phyloP scores from a whole-genome alignment of 192 early-diverging fungal genomes.

The Podochytrium sp. region DNA sequence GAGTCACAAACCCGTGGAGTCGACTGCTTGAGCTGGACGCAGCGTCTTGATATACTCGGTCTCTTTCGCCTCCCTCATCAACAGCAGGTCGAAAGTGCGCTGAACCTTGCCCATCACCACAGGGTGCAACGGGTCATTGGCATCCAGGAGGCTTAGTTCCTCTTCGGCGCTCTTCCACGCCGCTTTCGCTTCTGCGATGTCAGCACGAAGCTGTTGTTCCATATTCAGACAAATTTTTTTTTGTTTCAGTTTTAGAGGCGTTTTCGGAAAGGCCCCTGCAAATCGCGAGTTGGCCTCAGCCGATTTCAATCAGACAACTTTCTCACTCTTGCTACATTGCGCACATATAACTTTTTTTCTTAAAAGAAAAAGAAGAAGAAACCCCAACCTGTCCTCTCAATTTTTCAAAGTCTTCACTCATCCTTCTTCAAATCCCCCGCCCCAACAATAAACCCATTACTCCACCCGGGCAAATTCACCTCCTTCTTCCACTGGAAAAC shows the following conservation, averaged over 20 bases:
- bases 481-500: slow-evolving; percentile 54
- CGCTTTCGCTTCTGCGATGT: slow-evolving; percentile 3
- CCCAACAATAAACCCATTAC: slow-evolving; percentile 55
- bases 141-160: not conserved
- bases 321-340: too few species aligned
- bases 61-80: not conserved
- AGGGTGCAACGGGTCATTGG: not conserved
- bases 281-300: too few species aligned
- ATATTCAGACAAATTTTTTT: too few species aligned
- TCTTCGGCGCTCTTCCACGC: not conserved
- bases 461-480: slow-evolving; percentile 58
- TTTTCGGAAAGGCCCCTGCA: too few species aligned
- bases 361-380: too few species aligned
- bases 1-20: not conserved
- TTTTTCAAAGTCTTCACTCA: too few species aligned
- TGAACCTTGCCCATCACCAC: slow-evolving; percentile 3
- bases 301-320: too few species aligned
- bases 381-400: too few species aligned
- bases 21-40: not conserved
- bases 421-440: too few species aligned
- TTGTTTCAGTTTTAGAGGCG: too few species aligned
- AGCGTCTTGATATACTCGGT: not conserved
- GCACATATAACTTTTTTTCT: too few species aligned
- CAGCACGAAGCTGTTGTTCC: not conserved
- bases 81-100: too few species aligned